Evolutionary conservation across 768 basidiomycete species (phyloP).

Genomic region (Leccinum imitatum): DNA sequence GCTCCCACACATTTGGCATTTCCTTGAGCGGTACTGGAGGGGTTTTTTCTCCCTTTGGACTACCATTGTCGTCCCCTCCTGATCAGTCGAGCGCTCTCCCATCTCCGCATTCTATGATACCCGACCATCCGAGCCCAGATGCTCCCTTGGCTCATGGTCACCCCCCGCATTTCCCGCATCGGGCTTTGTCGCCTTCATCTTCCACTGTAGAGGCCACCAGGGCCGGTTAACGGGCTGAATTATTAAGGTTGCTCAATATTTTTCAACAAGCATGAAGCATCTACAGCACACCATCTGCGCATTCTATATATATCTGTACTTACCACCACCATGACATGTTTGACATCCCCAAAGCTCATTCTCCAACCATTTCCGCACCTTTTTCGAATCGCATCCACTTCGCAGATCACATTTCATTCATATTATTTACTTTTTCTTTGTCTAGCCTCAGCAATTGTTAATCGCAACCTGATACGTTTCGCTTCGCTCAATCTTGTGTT

Average conservation of each 20-base stretch:
- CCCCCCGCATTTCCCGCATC: constrained; percentile 39
- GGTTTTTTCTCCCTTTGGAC: constrained; percentile 33
- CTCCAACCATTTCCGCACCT: constrained; percentile 16
- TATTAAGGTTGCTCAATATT: constrained; percentile 40
- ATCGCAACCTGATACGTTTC: constrained; percentile 28
- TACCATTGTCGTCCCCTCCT: constrained; percentile 33
- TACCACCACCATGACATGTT: constrained; percentile 36
- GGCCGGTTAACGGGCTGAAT: constrained; percentile 40
- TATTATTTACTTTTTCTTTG: constrained; percentile 28
- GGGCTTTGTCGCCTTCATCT: constrained; percentile 38
- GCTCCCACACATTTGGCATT: constrained; percentile 33
- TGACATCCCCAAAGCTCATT: constrained; percentile 33
- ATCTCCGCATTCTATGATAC: constrained; percentile 36
- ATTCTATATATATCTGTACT: constrained; percentile 42
- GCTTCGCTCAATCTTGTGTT: constrained; percentile 15
- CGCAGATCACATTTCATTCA: constrained; percentile 26
- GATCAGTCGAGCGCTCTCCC: constrained; percentile 28
- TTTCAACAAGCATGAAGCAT: constrained; percentile 39
- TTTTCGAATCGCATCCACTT: constrained; percentile 31
- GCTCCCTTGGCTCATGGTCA: constrained; percentile 33
- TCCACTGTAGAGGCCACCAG: constrained; percentile 40
- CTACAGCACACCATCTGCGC: constrained; percentile 40
- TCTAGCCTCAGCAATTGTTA: constrained; percentile 28
- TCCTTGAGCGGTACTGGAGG: constrained; percentile 29
- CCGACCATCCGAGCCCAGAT: constrained; percentile 36